Evolutionary conservation across 2,329 filamentous ascomycete genomes (phyloP), one percentile per base, ranked within the genome.

Genomic region (Hypoxylon sp.): DNA sequence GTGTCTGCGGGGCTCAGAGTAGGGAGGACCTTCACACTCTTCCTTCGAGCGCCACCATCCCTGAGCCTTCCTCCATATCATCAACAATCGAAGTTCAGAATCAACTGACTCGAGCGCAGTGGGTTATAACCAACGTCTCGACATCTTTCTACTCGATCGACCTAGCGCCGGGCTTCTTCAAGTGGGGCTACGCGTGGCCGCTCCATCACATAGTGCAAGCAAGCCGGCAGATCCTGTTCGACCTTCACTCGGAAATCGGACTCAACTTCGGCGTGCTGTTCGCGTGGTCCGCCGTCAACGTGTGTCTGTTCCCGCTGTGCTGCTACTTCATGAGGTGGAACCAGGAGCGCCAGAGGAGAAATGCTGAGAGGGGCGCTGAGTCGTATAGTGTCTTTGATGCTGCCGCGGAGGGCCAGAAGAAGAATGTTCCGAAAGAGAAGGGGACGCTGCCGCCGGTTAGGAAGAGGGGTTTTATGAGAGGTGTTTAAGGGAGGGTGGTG

Each of bases 81-180:
- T 55, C 45, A 50, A n/a, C 19, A 32, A n/a, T 6, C 30, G 25
- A 34, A 45, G 38, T 28, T 6, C n/a, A 11, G n/a, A 17, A 17
- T 23, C 48, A 7, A 41, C 66, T 60, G 21, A 63, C 55, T 51
- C 38, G 50, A 2, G 28, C 17, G 10, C 32, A 70, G 68, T 90
- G 87, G 88, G 87, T 91, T 45, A 89, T 91, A 61, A 85, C 86
- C 5, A 91, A 91, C 72, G 87, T 90, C 0, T 80, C 83, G 0
- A 89, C 87, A 0, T 79, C 82, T 0, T 90, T 91, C 71, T 88
- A 90, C 74, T 79, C 85, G 3, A 79, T 91, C 46, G 86, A 88
- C 25, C 79, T 91, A 23, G 84, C 86, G 1, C 85, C 87, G 0
- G 79, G 76, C 0, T 90, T 91, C 72, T 91, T 88, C 74, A 74